phyloP scores from a whole-genome alignment of 164 flowering plant genomes.

The Cinnamomum micranthum region DNA sequence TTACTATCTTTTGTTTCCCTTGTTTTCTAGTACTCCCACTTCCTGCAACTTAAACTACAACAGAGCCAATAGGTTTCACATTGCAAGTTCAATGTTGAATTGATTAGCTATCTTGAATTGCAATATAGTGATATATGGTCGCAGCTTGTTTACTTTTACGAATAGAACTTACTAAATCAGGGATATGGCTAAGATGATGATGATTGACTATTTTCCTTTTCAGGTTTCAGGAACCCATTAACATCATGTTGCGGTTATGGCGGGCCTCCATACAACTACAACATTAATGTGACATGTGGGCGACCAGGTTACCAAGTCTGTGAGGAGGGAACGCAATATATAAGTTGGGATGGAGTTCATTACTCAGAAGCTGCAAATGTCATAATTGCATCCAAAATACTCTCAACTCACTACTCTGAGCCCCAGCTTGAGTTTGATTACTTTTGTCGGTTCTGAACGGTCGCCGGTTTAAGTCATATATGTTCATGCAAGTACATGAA shows the following conservation, averaged over 20 bases:
- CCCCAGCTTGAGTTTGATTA: constrained; percentile 31
- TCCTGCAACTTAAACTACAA: too few relatives aligned
- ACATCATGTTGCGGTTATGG: constrained; percentile 59
- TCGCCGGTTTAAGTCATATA: neutral
- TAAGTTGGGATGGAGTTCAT: constrained; percentile 72
- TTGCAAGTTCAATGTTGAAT: too few relatives aligned
- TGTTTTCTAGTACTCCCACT: too few relatives aligned
- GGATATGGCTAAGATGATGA: neutral
- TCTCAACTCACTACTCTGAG: constrained; percentile 39
- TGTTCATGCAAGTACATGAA: too few relatives aligned
- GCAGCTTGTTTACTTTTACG: too few relatives aligned
- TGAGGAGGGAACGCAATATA: constrained; percentile 22
- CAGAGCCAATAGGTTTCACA: too few relatives aligned
- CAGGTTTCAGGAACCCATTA: constrained; percentile 55
- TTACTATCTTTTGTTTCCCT: too few relatives aligned
- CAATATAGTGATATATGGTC: neutral
- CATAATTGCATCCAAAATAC: constrained; percentile 38
- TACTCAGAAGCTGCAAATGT: constrained; percentile 61
- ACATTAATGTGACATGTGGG: constrained; percentile 36
- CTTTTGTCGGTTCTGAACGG: constrained; percentile 22
- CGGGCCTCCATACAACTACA: constrained; percentile 60
- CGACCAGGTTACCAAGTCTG: constrained; percentile 33
- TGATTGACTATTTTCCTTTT: neutral
- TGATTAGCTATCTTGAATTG: neutral
- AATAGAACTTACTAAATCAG: neutral